These are phyloP conservation scores for Abrus precatorius DNA, from an alignment of 306 rosid species.

Conservation along the genomic window DNA sequence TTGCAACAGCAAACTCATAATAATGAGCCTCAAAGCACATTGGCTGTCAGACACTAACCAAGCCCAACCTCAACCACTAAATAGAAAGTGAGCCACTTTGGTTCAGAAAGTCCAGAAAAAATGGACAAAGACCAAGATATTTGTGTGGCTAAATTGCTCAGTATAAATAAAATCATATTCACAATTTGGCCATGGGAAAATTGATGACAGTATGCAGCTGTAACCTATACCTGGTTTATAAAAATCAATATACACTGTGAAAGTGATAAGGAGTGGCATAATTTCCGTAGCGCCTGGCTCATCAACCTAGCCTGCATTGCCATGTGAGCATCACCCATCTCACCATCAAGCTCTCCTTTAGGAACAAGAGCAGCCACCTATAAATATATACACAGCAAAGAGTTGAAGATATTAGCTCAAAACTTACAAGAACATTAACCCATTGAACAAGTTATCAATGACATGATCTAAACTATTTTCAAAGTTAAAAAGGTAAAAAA, in stretches of 20 bases:
- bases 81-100: conserved; percentile 19
- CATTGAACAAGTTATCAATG: conserved; percentile 23
- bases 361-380: conserved; percentile 99
- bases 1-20: not conserved
- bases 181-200: not conserved
- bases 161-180: conserved; percentile 6
- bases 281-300: conserved; percentile 95
- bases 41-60: conserved; percentile 3
- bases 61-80: conserved; percentile 2
- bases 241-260: conserved; percentile 82
- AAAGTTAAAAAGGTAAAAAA: not conserved
- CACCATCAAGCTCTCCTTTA: conserved; percentile 94
- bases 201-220: conserved; percentile 21
- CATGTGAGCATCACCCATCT: conserved; percentile 96
- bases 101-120: conserved; percentile 25
- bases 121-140: not conserved
- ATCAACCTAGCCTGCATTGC: conserved; percentile 99
- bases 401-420: conserved; percentile 10
- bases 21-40: not conserved
- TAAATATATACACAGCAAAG: conserved; percentile 45
- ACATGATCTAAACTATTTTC: conserved; percentile 5
- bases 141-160: not conserved
- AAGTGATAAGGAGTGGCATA: conserved; percentile 88
- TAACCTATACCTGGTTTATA: conserved; percentile 81
- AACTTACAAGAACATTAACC: conserved; percentile 23